Evolutionary conservation across 1,284 basidiomycete species (phyloP).

Genomic region (Irpex lacteus): DNA sequence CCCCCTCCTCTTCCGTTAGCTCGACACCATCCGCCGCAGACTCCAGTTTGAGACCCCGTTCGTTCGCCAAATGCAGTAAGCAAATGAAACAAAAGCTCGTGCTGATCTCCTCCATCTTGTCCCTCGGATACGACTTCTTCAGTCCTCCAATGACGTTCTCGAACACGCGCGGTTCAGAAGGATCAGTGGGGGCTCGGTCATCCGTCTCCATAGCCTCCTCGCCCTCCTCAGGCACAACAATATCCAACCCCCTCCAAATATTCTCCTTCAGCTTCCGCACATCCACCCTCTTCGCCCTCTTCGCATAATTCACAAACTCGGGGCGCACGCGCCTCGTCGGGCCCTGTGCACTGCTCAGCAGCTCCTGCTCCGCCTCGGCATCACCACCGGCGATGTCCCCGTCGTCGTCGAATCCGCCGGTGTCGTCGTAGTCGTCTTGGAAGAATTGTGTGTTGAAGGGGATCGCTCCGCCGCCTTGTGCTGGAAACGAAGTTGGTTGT

Average conservation of each 20-base stretch:
- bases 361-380: slow-evolving; percentile 74
- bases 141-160: slow-evolving; percentile 82
- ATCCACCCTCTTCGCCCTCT: slow-evolving; percentile 95
- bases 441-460: slow-evolving; percentile 98
- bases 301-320: slow-evolving; percentile 93
- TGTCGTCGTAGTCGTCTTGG: slow-evolving; percentile 88
- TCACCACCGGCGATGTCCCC: slow-evolving; percentile 53
- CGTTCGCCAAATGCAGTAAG: slow-evolving; percentile 91
- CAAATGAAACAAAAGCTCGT: slow-evolving; percentile 99
- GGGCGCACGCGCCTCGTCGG: slow-evolving; percentile 80
- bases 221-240: slow-evolving; percentile 40
- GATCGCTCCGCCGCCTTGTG: slow-evolving; percentile 47
- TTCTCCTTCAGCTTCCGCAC: slow-evolving; percentile 97
- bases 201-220: slow-evolving; percentile 53
- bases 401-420: slow-evolving; percentile 72
- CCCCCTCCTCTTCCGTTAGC: slow-evolving; percentile 27
- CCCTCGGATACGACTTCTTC: slow-evolving; percentile 79
- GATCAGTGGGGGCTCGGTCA: slow-evolving; percentile 50
- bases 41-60: slow-evolving; percentile 87
- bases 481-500: slow-evolving; percentile 22
- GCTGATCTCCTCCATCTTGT: slow-evolving; percentile 97
- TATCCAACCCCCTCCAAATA: slow-evolving; percentile 92
- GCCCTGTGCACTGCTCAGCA: slow-evolving; percentile 79
- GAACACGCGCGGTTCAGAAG: slow-evolving; percentile 73
- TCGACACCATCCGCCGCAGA: slow-evolving; percentile 37